Base-by-base conservation (phyloP, 106 monocot genomes). In the Narthecium ossifragum region DNA sequence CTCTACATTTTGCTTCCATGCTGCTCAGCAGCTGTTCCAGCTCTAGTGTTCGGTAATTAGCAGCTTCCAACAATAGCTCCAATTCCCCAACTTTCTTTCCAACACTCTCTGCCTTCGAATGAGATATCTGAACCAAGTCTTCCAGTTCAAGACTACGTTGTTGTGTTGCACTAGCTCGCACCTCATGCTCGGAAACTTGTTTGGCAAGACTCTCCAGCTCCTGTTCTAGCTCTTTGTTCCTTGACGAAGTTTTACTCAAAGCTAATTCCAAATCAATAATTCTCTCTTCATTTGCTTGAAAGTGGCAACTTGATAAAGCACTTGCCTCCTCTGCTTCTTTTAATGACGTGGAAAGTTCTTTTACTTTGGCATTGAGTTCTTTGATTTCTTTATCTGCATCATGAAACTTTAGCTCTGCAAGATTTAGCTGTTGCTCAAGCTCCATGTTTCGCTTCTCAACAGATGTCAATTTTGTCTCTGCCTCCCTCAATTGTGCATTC, bases 261-360 rank as follows among this genome's bases (percentile, higher is more conserved):
- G 92, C 84, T 45, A 65, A 66, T 59, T 92, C 87, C 60, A 92
- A 60, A 30, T 88, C 75, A 36, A 20, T 67, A 56, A 81, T 68
- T 58, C 65, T 82, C 23, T 75, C 73, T 62, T 91, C 61, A 68
- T 76, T 69, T n/a, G 51, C 79, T 47, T 76, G 60, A 37, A 75
- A 32, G 52, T 70, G 75, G 39, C 60, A 62, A 60, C 29, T 69
- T 6, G 65, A 75, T 39, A 70, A 25, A 17, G 51, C 69, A 53
- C 28, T 65, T 55, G 74, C 73, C 55, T 83, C 83, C 50, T 88
- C 76, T 14, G 49, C 31, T 8, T 53, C 62, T 60, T 34, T 83
- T 54, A 78, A 45, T 41, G 57, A 53, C 46, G 46, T 48, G 27
- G 64, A 67, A 20, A 85, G 68, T 51, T 83, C 80, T 45, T 61